A percentile compares a stretch with the other conserved stretches of the same genome.
Evolutionary conservation across 768 basidiomycete genomes (phyloP).

Genomic region (Lepiota venenata): DNA sequence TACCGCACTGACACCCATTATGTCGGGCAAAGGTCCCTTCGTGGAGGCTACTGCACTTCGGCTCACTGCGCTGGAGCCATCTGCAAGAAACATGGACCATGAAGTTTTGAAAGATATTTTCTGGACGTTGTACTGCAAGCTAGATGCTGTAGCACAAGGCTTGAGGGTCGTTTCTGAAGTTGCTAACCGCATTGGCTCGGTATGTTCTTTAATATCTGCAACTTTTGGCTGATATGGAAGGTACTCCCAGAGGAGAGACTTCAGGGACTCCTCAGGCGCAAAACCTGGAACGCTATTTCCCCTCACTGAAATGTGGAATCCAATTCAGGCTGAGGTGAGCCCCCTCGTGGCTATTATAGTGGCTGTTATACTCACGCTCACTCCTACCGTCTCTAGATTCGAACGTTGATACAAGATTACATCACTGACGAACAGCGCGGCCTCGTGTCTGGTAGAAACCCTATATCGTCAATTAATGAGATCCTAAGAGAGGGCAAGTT

Average conservation of each 20-base stretch:
- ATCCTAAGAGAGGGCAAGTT: slow-evolving; percentile 83
- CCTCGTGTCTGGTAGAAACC: slow-evolving; percentile 74
- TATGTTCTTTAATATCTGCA: slow-evolving; percentile 39
- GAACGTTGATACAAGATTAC: slow-evolving; percentile 82
- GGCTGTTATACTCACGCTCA: neutral
- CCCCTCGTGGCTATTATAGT: neutral
- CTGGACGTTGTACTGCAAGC: slow-evolving; percentile 95
- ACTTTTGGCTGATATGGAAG: slow-evolving; percentile 8
- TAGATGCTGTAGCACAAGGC: slow-evolving; percentile 92
- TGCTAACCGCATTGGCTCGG: slow-evolving; percentile 84
- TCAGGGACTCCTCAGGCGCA: slow-evolving; percentile 80
- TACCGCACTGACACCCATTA: slow-evolving; percentile 18
- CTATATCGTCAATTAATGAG: slow-evolving; percentile 92
- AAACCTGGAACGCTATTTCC: slow-evolving; percentile 79
- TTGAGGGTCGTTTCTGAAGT: slow-evolving; percentile 89
- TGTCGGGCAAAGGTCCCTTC: slow-evolving; percentile 22
- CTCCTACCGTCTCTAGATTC: slow-evolving; percentile 50
- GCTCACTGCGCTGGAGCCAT: slow-evolving; percentile 70
- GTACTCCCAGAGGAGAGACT: slow-evolving; percentile 76
- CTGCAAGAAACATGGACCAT: slow-evolving; percentile 70
- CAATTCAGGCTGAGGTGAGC: slow-evolving; percentile 84
- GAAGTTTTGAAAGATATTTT: slow-evolving; percentile 90
- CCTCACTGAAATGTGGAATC: slow-evolving; percentile 81
- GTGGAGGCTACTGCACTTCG: slow-evolving; percentile 56
- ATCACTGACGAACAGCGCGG: slow-evolving; percentile 90